phyloP scores from a whole-genome alignment of 345 rosid species.

The Barbarea vulgaris region DNA sequence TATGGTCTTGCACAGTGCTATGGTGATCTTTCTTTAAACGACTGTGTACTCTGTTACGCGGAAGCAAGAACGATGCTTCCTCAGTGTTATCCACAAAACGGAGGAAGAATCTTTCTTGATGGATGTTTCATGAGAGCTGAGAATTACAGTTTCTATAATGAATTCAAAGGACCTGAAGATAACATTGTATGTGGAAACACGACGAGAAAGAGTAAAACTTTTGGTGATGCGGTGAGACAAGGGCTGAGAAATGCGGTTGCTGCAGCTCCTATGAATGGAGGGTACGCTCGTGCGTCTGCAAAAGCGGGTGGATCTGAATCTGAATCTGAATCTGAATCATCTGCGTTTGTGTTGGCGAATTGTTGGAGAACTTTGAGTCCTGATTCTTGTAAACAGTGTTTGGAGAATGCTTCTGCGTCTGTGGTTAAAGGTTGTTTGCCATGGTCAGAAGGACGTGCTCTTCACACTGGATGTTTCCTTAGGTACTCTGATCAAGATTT shows the following conservation, averaged over 20 bases:
- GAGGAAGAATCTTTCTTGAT: constrained; percentile 81
- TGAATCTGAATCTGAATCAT: constrained; percentile 42
- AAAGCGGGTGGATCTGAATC: constrained; percentile 33
- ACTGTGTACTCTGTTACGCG: constrained; percentile 88
- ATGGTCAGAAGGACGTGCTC: constrained; percentile 81
- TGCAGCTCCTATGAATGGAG: constrained; percentile 49
- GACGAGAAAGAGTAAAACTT: constrained; percentile 46
- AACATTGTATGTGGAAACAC: constrained; percentile 63
- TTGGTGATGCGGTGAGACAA: constrained; percentile 51
- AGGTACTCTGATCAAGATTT: constrained; percentile 79
- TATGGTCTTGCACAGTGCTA: constrained; percentile 90
- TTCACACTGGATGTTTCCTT: constrained; percentile 86
- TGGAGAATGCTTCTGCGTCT: constrained; percentile 66
- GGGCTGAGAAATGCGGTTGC: constrained; percentile 52
- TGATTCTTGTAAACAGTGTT: constrained; percentile 67
- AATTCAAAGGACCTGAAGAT: constrained; percentile 66
- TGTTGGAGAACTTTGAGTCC: constrained; percentile 80
- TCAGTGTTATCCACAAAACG: constrained; percentile 77
- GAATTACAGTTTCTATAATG: constrained; percentile 79
- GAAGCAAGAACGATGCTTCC: constrained; percentile 89
- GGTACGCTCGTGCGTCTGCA: constrained; percentile 54
- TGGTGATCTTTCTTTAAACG: constrained; percentile 76
- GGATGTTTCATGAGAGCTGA: constrained; percentile 95
- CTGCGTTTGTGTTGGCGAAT: constrained; percentile 71
- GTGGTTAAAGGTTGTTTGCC: constrained; percentile 70